Base-by-base conservation (phyloP, 768 basidiomycete genomes). In the Saitozyma sp. region DNA sequence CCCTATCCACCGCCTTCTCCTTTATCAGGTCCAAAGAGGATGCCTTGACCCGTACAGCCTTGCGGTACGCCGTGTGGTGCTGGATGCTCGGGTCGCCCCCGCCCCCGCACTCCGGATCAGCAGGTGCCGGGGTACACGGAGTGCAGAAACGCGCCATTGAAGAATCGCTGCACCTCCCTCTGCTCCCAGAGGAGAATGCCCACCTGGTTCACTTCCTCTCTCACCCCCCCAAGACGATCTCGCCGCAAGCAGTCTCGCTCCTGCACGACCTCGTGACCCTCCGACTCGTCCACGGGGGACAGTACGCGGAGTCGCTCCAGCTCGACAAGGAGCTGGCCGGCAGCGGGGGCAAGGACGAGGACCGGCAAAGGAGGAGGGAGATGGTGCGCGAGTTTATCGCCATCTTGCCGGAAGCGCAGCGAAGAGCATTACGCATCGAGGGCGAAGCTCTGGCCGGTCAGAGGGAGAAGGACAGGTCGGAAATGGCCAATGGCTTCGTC, bases 301-400 rank as follows among this genome's bases (percentile, higher is more conserved):
- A 70, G 54, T 76, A 76, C 62, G 59, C 64, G 39, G 72, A 74
- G 39, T 63, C 67, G 9, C 51, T 76, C 3, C 67, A 71, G 52
- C 58, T 76, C 19, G 75, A 76, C 29, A 66, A 67, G 55, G 69
- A 76, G 16, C 45, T 71, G 0, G 70, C 72, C 7, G 72, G 69
- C 20, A 64, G 56, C 14, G 69, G 59, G 29, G 70, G 72, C 1
- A 64, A 58, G n/a, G 70, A 74, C 42, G 67, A 65, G 37, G 70
- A 74, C 51, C 51, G 70, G 49, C 72, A 76, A 43, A 61, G 63
- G 37, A 42, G 75, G 8, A 50, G 75, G 29, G 75, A 76, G 49
- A 76, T 74, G 75, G 70, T 76, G 39, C 61, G 73, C 38, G 75
- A 76, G 50, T 72, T 76, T 43, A 72, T 76, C 19, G 65, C 64